Percentiles rank a stretch among this genome's conserved stretches.
Conservation (phyloP, 169 alveolate genomes). For the Miamiensis avidus region DNA sequence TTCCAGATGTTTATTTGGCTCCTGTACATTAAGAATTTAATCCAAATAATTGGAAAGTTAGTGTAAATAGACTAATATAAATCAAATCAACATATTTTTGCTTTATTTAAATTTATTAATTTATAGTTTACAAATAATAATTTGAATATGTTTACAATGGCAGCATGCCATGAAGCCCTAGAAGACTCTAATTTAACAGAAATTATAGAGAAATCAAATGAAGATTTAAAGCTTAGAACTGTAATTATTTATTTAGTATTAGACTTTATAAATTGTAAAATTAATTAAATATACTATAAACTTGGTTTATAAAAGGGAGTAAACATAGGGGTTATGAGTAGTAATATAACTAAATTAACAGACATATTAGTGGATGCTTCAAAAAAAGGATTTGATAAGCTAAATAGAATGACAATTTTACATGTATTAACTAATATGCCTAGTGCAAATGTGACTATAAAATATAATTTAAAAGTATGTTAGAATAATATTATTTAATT, state of each 20-base stretch:
- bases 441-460: conserved; percentile 37
- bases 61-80: not conserved
- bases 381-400: conserved; percentile 28
- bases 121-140: conserved; percentile 21
- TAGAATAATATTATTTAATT: not conserved
- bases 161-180: conserved; percentile 44
- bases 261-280: too few relatives aligned
- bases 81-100: not conserved
- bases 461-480: conserved; percentile 18
- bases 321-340: conserved; percentile 45
- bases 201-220: conserved; percentile 21
- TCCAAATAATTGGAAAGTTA: conserved; percentile 19
- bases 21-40: conserved; percentile 18
- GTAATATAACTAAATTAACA: conserved; percentile 39
- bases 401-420: conserved; percentile 41
- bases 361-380: conserved; percentile 33
- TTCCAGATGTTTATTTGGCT: conserved; percentile 38
- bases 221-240: not conserved
- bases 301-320: conserved; percentile 39
- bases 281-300: too few relatives aligned
- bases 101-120: too few relatives aligned
- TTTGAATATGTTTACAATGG: conserved; percentile 32
- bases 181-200: conserved; percentile 11
- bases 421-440: conserved; percentile 43
- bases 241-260: not conserved